These are phyloP conservation scores for Panaeolus papilionaceus DNA, from an alignment of 768 basidiomycete genomes.

Conservation along the genomic window DNA sequence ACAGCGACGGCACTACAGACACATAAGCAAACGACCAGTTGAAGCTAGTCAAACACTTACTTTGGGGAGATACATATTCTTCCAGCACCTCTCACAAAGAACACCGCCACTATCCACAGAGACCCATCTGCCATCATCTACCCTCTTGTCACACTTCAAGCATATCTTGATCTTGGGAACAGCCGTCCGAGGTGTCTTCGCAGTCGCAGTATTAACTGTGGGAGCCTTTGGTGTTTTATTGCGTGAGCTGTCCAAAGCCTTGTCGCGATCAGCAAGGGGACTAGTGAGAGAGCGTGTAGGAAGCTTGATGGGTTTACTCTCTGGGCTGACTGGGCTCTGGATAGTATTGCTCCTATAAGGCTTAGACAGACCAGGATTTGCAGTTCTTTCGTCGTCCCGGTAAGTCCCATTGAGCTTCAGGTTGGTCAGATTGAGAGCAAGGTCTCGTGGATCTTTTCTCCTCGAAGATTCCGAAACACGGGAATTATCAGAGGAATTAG, in stretches of 20 bases:
- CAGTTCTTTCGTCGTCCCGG: not conserved
- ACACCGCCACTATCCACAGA: conserved; percentile 76
- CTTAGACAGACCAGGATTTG: conserved; percentile 28
- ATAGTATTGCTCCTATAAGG: conserved; percentile 60
- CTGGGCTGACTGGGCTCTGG: conserved; percentile 47
- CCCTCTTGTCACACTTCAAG: conserved; percentile 67
- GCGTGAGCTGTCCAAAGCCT: conserved; percentile 22
- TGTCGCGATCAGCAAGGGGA: conserved; percentile 31
- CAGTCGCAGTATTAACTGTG: not conserved
- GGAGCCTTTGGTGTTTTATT: conserved; percentile 1
- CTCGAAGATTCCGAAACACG: conserved; percentile 8
- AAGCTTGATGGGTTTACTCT: conserved; percentile 55
- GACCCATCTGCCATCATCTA: conserved; percentile 87
- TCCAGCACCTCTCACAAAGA: conserved; percentile 93
- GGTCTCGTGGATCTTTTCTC: conserved; percentile 13
- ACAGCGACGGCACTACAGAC: conserved; percentile 82
- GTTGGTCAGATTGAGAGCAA: conserved; percentile 16
- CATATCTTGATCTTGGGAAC: conserved; percentile 53
- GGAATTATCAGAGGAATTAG: conserved; percentile 20
- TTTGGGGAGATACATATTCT: conserved; percentile 94
- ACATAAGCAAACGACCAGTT: conserved; percentile 17
- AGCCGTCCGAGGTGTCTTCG: not conserved
- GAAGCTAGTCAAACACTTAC: conserved; percentile 45
- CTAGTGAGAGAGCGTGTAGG: conserved; percentile 60
- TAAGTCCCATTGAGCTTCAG: conserved; percentile 11